These are phyloP conservation scores for Thielaviopsis populi DNA, from an alignment of 2,329 filamentous ascomycete genomes.

Conservation along the genomic window DNA sequence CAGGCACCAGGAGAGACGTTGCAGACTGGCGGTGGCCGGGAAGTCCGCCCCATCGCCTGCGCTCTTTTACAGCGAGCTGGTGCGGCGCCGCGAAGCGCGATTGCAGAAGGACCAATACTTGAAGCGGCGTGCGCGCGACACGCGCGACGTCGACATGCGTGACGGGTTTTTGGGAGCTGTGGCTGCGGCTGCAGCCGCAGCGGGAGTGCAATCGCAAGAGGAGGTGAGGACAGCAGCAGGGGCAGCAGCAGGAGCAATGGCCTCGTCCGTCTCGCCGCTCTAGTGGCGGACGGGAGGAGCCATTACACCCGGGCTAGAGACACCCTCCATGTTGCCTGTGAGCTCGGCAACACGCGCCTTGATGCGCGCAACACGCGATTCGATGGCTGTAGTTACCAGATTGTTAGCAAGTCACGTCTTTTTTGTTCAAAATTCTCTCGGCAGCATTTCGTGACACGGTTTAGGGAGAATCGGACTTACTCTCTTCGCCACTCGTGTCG, in stretches of 20 bases:
- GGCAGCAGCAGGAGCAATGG: neutral
- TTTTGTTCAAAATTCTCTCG: neutral
- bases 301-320: slow-evolving; percentile 26
- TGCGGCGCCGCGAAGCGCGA: neutral
- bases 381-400: slow-evolving; percentile 51
- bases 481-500: slow-evolving; percentile 91
- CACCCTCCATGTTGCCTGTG: slow-evolving; percentile 65
- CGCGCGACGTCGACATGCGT: neutral
- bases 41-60: no score
- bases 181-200: neutral
- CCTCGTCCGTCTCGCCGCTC: slow-evolving; percentile 7
- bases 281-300: slow-evolving; percentile 21
- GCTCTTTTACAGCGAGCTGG: neutral
- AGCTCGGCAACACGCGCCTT: slow-evolving; percentile 92
- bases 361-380: slow-evolving; percentile 91
- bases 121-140: neutral
- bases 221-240: neutral
- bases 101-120: neutral
- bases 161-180: neutral
- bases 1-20: no score
- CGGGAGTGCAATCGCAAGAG: neutral
- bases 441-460: neutral
- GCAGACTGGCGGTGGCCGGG: no score
- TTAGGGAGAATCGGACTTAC: slow-evolving; percentile 38
- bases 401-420: slow-evolving; percentile 19